These are phyloP conservation scores for Mimosa pudica DNA, from an alignment of 306 rosid species.

Conservation along the genomic window DNA sequence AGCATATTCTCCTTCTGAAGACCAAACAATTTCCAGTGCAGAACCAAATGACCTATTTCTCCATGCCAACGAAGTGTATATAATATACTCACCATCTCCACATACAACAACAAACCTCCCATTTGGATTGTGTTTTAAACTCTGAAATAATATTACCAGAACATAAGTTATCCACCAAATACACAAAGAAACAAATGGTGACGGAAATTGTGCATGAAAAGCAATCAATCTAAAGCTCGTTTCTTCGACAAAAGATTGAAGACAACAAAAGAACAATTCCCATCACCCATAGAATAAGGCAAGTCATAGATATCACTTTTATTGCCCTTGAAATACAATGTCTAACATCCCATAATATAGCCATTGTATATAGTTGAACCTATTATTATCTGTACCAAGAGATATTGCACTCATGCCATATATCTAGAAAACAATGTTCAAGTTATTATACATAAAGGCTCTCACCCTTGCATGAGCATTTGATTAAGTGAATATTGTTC, in stretches of 20 bases:
- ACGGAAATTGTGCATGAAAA: slow-evolving; percentile 27
- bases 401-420: not conserved
- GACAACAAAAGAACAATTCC: slow-evolving; percentile 21
- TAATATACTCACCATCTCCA: slow-evolving; percentile 97
- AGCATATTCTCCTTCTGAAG: slow-evolving; percentile 96
- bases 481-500: not conserved
- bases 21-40: slow-evolving; percentile 91
- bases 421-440: not conserved
- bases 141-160: slow-evolving; percentile 50
- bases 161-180: slow-evolving; percentile 26
- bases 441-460: not conserved
- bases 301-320: slow-evolving; percentile 5
- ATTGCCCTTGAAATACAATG: slow-evolving; percentile 19
- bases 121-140: slow-evolving; percentile 88
- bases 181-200: slow-evolving; percentile 23
- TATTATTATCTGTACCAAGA: not conserved
- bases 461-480: not conserved
- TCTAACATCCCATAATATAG: slow-evolving; percentile 14
- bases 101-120: slow-evolving; percentile 99
- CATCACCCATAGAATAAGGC: slow-evolving; percentile 2
- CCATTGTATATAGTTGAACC: not conserved
- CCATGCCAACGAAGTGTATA: slow-evolving; percentile 96
- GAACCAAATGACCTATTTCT: slow-evolving; percentile 97
- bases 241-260: slow-evolving; percentile 24
- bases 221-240: slow-evolving; percentile 16